Percentiles rank a stretch among this genome's conserved stretches.
These are phyloP conservation scores for Diaporthe longicolla DNA, from an alignment of 2,329 filamentous ascomycete species.

Conservation along the genomic window DNA sequence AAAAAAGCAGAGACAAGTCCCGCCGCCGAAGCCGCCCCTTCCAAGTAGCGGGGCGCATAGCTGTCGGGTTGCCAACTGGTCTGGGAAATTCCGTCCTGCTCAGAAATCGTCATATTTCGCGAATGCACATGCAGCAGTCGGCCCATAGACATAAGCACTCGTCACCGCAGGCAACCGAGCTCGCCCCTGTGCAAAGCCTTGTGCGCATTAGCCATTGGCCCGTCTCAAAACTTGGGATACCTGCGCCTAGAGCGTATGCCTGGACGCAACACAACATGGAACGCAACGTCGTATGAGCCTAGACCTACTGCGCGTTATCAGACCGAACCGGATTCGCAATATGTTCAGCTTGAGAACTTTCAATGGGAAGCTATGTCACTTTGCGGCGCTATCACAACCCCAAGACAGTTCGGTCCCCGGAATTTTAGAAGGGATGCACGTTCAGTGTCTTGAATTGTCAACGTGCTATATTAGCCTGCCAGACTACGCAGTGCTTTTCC, in stretches of 20 bases:
- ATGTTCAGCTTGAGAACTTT: background rate
- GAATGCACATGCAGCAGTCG: background rate
- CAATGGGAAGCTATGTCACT: background rate
- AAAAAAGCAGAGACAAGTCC: background rate
- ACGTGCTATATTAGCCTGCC: background rate
- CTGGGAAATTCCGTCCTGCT: background rate
- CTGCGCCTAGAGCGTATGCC: background rate
- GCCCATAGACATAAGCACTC: background rate
- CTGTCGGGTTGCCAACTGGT: background rate
- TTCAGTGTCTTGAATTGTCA: background rate
- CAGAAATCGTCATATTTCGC: background rate
- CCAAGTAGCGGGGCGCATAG: background rate
- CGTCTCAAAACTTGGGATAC: background rate
- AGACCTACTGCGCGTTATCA: background rate
- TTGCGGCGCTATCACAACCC: background rate
- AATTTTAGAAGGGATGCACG: background rate
- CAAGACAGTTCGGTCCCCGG: no score
- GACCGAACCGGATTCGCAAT: background rate
- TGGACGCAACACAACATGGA: slow-evolving; percentile 2
- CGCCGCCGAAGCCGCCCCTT: background rate
- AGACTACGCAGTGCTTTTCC: background rate
- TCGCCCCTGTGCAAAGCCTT: background rate
- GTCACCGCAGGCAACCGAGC: background rate
- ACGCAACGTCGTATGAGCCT: background rate
- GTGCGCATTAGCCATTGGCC: background rate